Evolutionary conservation across 164 flowering plant genomes (phyloP).

Genomic region (Dillenia suffruticosa): DNA sequence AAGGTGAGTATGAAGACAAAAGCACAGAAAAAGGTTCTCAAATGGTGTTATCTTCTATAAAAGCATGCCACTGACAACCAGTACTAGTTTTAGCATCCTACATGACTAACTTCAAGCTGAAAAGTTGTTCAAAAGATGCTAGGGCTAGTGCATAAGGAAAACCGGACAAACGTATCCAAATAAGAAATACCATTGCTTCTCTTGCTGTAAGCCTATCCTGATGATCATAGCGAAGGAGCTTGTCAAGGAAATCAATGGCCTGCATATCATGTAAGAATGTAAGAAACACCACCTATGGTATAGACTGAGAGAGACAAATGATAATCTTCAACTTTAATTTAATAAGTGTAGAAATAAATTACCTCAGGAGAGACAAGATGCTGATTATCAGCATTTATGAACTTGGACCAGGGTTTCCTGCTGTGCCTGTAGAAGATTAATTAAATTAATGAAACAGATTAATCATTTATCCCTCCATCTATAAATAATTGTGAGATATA

Average conservation of each 20-base stretch:
- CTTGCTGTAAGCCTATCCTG: constrained; percentile 61
- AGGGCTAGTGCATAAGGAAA: neutral
- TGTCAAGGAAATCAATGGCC: constrained; percentile 68
- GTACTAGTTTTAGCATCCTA: no score
- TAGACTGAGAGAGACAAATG: no score
- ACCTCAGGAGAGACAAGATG: constrained; percentile 68
- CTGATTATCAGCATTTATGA: constrained; percentile 56
- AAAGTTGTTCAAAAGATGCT: neutral
- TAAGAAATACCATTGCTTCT: constrained; percentile 55
- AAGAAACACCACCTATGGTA: neutral
- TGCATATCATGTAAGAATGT: constrained; percentile 10
- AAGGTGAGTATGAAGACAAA: neutral
- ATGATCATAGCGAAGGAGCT: constrained; percentile 67
- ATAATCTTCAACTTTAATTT: no score
- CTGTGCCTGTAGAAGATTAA: constrained; percentile 47
- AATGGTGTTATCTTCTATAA: neutral
- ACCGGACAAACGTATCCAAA: no score
- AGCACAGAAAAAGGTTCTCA: neutral
- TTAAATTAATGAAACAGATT: neutral
- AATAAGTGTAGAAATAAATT: neutral
- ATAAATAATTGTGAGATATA: no score
- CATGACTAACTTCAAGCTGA: neutral
- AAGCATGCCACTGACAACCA: neutral
- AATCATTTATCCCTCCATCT: neutral
- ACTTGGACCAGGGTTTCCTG: constrained; percentile 65